Percentiles rank a stretch among this genome's conserved stretches.
Conservation (phyloP, 768 basidiomycete species). For the Rhodotorula paludigena region DNA sequence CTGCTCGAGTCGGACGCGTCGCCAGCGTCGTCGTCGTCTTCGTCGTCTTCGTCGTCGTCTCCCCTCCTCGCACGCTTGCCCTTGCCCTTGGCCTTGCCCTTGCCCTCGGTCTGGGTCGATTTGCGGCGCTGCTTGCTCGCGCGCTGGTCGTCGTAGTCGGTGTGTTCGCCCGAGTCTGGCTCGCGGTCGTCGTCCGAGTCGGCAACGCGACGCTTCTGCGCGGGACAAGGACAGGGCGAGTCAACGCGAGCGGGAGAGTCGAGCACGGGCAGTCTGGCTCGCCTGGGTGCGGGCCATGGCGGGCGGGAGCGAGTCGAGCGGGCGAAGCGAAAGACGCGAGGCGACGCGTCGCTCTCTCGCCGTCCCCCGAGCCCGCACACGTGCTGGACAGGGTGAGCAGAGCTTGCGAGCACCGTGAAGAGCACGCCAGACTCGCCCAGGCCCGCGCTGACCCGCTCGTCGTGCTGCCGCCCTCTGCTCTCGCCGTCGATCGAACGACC, state of each 20-base stretch:
- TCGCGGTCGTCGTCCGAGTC: slow-evolving; percentile 8
- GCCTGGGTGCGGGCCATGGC: background rate
- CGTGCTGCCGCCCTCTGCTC: background rate
- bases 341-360: background rate
- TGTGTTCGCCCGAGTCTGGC: background rate
- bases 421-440: background rate
- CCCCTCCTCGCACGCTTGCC: background rate
- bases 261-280: background rate
- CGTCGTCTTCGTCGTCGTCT: background rate
- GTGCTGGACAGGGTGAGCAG: too few relatives aligned
- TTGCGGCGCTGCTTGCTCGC: background rate
- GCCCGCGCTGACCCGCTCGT: background rate
- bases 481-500: background rate
- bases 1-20: background rate
- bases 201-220: slow-evolving; percentile 5
- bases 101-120: background rate
- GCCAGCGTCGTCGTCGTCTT: background rate
- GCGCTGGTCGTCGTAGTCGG: slow-evolving; percentile 9
- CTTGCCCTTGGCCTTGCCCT: slow-evolving; percentile 4
- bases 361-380: too few relatives aligned
- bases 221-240: background rate
- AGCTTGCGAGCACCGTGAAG: too few relatives aligned
- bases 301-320: background rate
- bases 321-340: background rate
- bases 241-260: background rate